Percentiles rank a stretch among this genome's conserved stretches.
Conservation (phyloP, 2,329 filamentous ascomycete genomes). For the Neodidymelliopsis sp. region DNA sequence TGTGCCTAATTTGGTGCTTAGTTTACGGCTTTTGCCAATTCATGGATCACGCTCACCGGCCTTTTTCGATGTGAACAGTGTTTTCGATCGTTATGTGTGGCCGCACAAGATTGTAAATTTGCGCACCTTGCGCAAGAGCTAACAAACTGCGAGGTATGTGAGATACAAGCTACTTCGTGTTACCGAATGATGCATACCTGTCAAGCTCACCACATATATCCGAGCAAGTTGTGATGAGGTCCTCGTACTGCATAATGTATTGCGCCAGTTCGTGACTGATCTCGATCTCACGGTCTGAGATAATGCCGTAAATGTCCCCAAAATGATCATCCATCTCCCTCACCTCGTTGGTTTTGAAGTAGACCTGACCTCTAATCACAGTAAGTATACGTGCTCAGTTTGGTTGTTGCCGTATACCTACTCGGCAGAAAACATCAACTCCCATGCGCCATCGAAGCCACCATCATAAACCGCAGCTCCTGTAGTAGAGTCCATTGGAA, state of each 20-base stretch:
- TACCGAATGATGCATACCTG: constrained; percentile 49
- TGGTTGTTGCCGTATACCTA: constrained; percentile 8
- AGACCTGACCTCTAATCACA: constrained; percentile 62
- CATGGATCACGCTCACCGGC: constrained; percentile 60
- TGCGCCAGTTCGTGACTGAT: constrained; percentile 81
- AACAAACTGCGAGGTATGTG: constrained; percentile 64
- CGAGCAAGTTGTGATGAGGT: constrained; percentile 71
- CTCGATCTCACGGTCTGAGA: constrained; percentile 91
- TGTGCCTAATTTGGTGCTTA: constrained; percentile 62
- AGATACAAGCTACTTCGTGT: constrained; percentile 13
- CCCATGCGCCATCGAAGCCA: constrained; percentile 69
- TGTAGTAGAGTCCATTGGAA: constrained; percentile 67
- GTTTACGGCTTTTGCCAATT: background rate
- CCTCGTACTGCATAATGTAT: constrained; percentile 72
- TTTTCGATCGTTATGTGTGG: constrained; percentile 76
- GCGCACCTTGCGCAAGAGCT: constrained; percentile 79
- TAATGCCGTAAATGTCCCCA: constrained; percentile 84
- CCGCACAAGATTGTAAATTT: constrained; percentile 72
- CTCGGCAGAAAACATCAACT: constrained; percentile 77
- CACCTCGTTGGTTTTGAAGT: constrained; percentile 89
- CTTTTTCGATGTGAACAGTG: constrained; percentile 75
- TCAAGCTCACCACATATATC: constrained; percentile 88
- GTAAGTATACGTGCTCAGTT: background rate
- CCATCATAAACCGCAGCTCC: constrained; percentile 71
- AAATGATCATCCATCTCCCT: constrained; percentile 79